Evolutionary conservation across 805 yeast genomes (phyloP), one percentile per base, ranked within the genome.

Genomic region (Lachancea quebecensis): DNA sequence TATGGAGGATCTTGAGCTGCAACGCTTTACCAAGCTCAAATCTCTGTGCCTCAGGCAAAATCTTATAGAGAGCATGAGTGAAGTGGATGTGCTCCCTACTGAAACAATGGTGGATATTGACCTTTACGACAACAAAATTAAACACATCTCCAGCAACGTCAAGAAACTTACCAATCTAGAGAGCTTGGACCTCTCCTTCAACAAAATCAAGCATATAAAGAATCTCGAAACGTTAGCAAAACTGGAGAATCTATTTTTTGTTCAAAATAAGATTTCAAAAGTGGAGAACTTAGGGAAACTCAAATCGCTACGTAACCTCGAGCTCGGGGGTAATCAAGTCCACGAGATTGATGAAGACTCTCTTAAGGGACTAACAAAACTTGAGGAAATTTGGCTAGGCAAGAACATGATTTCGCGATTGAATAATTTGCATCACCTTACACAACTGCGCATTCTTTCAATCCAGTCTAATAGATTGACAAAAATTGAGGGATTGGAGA

Each of bases 321-420:
- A 93, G 65, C 71, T 93, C 35, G 99, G 98, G 10, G 99, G 97
- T 18, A 93, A 93, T 65, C 63, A 56, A 35, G 79, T 85, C 38
- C 59, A 69, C 28, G 83, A 79, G 50, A 52, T 65, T 10, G 58
- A 45, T 14, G 48, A 48, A 3, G 56, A 54, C 27, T 77, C 78
- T 35, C 60, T 90, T 53, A 72, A 73, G 16, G 64, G 67, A 0
- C 68, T 91, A 47, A 67, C 65, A 0, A 75, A 73, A 41, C 66
- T 93, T 37, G 77, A 78, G 51, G 85, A 90, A 59, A 69, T 93
- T 38, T 93, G 98, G 99, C 70, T 93, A 35, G 99, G 98, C 38
- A 88, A 89, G 59, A 93, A 93, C 65, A 75, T 75, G 50, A 85
- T 93, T 44, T 55, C 74, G 1, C 75, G 68, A 57, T 65, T 93